phyloP scores from a whole-genome alignment of 208 protist species.

The Acanthamoeba royreba region DNA sequence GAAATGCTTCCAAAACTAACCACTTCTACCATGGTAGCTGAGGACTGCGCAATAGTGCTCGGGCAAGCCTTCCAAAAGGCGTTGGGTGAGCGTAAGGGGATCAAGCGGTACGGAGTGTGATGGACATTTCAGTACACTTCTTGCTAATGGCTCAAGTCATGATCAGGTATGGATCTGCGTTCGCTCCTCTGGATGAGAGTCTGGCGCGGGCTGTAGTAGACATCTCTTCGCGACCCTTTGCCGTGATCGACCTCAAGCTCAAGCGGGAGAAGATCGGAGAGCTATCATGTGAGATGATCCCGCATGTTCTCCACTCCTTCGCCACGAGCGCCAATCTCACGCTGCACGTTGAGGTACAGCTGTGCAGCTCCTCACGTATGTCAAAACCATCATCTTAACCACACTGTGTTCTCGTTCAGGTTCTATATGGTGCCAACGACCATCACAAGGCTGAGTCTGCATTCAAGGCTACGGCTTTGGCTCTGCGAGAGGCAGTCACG shows the following conservation, averaged over 20 bases:
- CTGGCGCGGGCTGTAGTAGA: slow-evolving; percentile 80
- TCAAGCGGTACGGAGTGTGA: slow-evolving; percentile 29
- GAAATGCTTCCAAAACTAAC: too few species aligned
- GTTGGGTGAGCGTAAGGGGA: slow-evolving; percentile 73
- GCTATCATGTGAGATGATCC: slow-evolving; percentile 80
- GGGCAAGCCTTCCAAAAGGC: slow-evolving; percentile 68
- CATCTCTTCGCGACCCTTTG: slow-evolving; percentile 72
- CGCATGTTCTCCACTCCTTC: slow-evolving; percentile 79
- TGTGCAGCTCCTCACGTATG: too few species aligned
- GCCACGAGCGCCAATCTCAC: slow-evolving; percentile 71
- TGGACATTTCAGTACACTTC: too few species aligned
- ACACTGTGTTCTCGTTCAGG: too few species aligned
- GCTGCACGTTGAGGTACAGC: slow-evolving; percentile 77
- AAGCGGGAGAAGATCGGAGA: slow-evolving; percentile 75
- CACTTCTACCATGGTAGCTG: too few species aligned
- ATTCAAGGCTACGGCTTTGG: slow-evolving; percentile 80
- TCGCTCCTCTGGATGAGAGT: slow-evolving; percentile 79
- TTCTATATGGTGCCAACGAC: slow-evolving; percentile 69
- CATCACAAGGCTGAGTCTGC: slow-evolving; percentile 80
- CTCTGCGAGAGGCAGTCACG: slow-evolving; percentile 68
- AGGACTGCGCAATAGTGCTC: slow-evolving; percentile 77
- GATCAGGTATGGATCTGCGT: slow-evolving; percentile 65
- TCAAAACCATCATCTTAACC: too few species aligned
- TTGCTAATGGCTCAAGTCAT: too few species aligned
- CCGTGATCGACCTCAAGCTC: slow-evolving; percentile 67